phyloP scores from a whole-genome alignment of 2,329 filamentous ascomycete species.

The Gaeumannomyces sp. region DNA sequence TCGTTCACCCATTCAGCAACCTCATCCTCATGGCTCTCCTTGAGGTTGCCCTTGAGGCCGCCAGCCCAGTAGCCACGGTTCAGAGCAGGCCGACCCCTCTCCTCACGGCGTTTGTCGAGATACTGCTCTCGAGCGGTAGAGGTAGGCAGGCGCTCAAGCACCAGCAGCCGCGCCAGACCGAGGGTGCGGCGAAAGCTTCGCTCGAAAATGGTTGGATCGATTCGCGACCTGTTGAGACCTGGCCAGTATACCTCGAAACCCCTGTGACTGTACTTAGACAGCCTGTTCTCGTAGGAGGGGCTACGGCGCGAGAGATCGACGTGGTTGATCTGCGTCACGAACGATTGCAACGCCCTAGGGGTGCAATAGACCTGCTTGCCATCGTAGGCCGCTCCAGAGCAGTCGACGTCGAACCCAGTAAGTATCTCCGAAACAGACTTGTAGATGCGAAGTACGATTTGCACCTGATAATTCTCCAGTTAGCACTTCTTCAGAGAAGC shows the following conservation, averaged over 20 bases:
- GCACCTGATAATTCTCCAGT: neutral
- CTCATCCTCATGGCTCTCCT: conserved; percentile 71
- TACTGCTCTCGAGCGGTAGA: conserved; percentile 63
- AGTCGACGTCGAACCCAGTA: conserved; percentile 84
- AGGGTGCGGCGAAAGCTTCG: conserved; percentile 69
- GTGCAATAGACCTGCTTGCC: conserved; percentile 74
- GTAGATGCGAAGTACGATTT: conserved; percentile 82
- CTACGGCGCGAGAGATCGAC: conserved; percentile 74
- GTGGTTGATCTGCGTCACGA: conserved; percentile 75
- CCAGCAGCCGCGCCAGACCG: conserved; percentile 71
- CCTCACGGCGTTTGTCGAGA: conserved; percentile 59
- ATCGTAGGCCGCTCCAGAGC: conserved; percentile 73
- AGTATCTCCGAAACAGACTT: conserved; percentile 78
- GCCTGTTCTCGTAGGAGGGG: conserved; percentile 79
- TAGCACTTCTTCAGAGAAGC: conserved; percentile 12
- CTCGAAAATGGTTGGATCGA: conserved; percentile 86
- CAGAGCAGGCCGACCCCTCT: conserved; percentile 62
- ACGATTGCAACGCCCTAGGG: conserved; percentile 70
- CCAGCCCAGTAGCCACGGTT: conserved; percentile 31
- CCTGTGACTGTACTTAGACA: conserved; percentile 78
- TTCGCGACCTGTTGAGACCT: conserved; percentile 62
- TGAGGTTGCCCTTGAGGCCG: conserved; percentile 63
- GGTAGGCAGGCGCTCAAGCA: conserved; percentile 72
- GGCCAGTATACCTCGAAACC: conserved; percentile 83
- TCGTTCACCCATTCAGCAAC: conserved; percentile 76